Evolutionary conservation across 352 stramenopile genomes (phyloP).

Genomic region (Globisporangium emineosum): DNA sequence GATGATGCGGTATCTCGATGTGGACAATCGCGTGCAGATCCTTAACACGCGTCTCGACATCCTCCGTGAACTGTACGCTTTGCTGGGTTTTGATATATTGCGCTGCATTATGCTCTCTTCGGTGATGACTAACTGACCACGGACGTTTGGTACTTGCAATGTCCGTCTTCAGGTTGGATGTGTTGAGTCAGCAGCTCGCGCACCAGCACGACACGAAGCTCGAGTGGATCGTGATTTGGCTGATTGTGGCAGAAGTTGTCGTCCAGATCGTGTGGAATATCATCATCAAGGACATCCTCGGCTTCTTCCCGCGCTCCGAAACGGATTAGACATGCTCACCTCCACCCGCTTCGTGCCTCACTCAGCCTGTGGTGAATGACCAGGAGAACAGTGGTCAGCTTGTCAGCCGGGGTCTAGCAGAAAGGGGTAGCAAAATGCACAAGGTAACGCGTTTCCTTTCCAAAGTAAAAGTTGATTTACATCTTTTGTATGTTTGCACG

Average conservation of each 20-base stretch:
- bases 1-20: conserved; percentile 91
- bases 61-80: conserved; percentile 85
- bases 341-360: background rate
- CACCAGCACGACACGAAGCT: conserved; percentile 88
- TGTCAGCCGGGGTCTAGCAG: background rate
- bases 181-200: conserved; percentile 90
- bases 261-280: conserved; percentile 89
- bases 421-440: background rate
- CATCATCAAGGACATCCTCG: conserved; percentile 86
- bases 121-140: background rate
- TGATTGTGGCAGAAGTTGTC: conserved; percentile 90
- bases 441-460: background rate
- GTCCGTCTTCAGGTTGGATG: conserved; percentile 80
- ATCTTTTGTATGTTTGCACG: conserved; percentile 3
- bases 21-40: conserved; percentile 90
- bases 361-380: too few relatives aligned
- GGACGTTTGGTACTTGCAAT: too few relatives aligned
- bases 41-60: conserved; percentile 94
- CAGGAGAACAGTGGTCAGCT: background rate
- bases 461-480: background rate
- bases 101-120: background rate
- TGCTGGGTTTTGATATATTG: background rate
- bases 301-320: conserved; percentile 75
- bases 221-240: conserved; percentile 94
- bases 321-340: conserved; percentile 23